A percentile compares a stretch with the other conserved stretches of the same genome.
phyloP scores from a whole-genome alignment of 495 filamentous ascomycete genomes.

The Tuber indicum region DNA sequence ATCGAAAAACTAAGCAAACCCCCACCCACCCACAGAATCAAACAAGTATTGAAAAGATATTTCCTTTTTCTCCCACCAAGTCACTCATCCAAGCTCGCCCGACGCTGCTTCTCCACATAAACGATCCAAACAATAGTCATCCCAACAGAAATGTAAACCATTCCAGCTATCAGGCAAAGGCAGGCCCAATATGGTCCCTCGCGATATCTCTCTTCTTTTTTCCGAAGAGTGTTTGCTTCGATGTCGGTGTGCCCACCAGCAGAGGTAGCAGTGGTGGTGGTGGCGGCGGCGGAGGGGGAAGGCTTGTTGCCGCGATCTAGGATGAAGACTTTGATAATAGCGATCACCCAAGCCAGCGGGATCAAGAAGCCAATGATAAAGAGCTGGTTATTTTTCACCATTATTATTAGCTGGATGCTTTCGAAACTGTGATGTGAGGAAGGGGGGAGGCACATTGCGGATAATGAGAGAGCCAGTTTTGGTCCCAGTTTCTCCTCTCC shows the following conservation, averaged over 20 bases:
- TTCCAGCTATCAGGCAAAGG: background rate
- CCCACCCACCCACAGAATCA: background rate
- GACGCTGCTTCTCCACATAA: background rate
- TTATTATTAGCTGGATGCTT: background rate
- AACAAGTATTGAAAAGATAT: background rate
- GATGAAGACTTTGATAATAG: slow-evolving; percentile 1
- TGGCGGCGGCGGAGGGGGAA: background rate
- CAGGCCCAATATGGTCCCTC: slow-evolving; percentile 19
- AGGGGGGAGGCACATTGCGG: slow-evolving; percentile 5
- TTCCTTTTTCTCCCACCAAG: background rate
- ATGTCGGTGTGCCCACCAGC: background rate
- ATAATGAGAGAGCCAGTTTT: background rate
- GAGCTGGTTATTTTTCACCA: slow-evolving; percentile 8
- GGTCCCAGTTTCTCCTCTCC: background rate
- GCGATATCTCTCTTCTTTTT: background rate
- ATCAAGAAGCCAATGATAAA: slow-evolving; percentile 22
- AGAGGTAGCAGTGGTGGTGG: background rate
- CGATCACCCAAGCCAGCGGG: slow-evolving; percentile 14
- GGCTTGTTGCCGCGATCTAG: background rate
- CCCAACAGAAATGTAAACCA: background rate
- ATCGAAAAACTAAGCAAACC: background rate
- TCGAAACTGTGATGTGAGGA: background rate
- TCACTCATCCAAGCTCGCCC: background rate
- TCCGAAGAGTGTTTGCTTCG: background rate
- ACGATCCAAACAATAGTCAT: background rate